These are phyloP conservation scores for Dipodascopsis uninucleata DNA, from an alignment of 805 yeast species.

Conservation along the genomic window DNA sequence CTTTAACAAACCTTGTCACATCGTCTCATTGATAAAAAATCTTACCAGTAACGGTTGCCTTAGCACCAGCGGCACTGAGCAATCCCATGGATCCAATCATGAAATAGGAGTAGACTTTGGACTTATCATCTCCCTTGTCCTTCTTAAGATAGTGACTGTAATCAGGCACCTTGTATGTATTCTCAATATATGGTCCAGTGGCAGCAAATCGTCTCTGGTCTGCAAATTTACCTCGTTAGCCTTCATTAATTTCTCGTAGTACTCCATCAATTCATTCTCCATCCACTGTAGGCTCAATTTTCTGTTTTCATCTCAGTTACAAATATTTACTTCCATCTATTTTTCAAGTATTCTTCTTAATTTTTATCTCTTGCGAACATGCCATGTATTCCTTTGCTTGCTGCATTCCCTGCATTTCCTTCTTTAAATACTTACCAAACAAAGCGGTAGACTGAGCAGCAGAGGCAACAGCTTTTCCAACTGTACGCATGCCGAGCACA, in stretches of 20 bases:
- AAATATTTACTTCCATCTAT: not conserved
- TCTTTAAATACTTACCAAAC: slow-evolving; percentile 8
- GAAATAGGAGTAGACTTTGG: slow-evolving; percentile 88
- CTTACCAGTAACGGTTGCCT: slow-evolving; percentile 62
- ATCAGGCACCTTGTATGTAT: slow-evolving; percentile 32
- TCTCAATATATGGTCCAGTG: slow-evolving; percentile 25
- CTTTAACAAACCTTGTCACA: slow-evolving; percentile 32
- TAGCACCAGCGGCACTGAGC: slow-evolving; percentile 85
- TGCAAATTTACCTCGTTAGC: not conserved
- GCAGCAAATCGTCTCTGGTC: slow-evolving; percentile 28
- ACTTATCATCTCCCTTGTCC: slow-evolving; percentile 63
- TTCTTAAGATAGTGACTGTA: slow-evolving; percentile 56
- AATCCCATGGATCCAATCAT: slow-evolving; percentile 95
- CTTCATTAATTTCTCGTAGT: not conserved
- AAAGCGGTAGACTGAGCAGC: slow-evolving; percentile 15
- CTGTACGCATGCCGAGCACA: slow-evolving; percentile 4
- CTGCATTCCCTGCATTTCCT: no score
- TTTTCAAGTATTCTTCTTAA: no score
- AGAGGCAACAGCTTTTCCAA: slow-evolving; percentile 3
- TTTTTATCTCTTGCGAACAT: no score
- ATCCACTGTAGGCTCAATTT: not conserved
- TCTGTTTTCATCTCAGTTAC: not conserved
- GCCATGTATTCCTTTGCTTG: no score
- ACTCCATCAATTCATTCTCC: not conserved
- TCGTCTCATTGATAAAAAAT: not conserved